Evolutionary conservation across 2,329 filamentous ascomycete species (phyloP).

Genomic region (Ophiocordyceps camponoti-saundersi): DNA sequence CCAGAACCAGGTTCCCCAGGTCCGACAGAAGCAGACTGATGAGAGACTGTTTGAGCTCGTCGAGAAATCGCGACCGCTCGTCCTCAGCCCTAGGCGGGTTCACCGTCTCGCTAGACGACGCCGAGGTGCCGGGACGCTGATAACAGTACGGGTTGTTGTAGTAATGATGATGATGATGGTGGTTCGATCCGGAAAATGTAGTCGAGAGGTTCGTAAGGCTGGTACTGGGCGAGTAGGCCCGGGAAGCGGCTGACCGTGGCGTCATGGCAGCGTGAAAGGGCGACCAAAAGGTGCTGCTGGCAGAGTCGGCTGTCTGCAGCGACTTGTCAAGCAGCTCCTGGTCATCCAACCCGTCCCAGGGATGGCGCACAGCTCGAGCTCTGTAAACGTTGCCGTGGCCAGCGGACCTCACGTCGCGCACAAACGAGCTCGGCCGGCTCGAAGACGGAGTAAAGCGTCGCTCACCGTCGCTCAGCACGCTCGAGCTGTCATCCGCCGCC

Average conservation of each 20-base stretch:
- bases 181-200: conserved; percentile 25
- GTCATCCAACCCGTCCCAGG: conserved; percentile 48
- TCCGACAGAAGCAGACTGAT: conserved; percentile 80
- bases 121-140: conserved; percentile 42
- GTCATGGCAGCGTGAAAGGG: conserved; percentile 58
- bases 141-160: conserved; percentile 28
- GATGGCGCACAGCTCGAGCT: conserved; percentile 37
- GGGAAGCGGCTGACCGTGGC: conserved; percentile 39
- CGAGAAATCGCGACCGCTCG: conserved; percentile 63
- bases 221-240: conserved; percentile 43
- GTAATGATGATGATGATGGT: conserved; percentile 23
- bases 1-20: conserved; percentile 70
- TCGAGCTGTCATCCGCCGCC: conserved; percentile 30
- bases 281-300: conserved; percentile 77
- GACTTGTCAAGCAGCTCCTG: conserved; percentile 50
- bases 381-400: conserved; percentile 56
- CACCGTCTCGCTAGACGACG: conserved; percentile 51
- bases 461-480: conserved; percentile 37
- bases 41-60: conserved; percentile 60
- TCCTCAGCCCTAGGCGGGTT: conserved; percentile 43
- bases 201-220: conserved; percentile 41
- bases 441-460: conserved; percentile 25
- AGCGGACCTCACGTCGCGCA: conserved; percentile 43
- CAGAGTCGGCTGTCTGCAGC: conserved; percentile 55
- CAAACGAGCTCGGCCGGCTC: conserved; percentile 31